Conservation (phyloP, 768 basidiomycete species). For the Cyathus striatus region DNA sequence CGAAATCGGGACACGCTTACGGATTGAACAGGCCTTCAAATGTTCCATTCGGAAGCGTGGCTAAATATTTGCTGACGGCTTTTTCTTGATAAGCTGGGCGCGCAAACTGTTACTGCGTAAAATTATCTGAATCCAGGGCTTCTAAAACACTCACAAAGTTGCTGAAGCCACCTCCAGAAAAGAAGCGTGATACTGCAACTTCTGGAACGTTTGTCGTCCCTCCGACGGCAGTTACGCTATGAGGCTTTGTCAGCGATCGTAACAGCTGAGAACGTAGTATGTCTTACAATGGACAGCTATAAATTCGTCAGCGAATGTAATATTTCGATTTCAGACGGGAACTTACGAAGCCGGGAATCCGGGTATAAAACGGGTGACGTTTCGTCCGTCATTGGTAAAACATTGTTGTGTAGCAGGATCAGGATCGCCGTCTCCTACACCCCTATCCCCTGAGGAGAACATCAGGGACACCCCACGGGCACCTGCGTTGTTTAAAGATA, state of each 20-base stretch:
- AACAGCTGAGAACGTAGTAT: neutral
- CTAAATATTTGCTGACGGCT: neutral
- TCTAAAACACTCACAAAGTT: slow-evolving; percentile 45
- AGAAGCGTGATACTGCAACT: slow-evolving; percentile 38
- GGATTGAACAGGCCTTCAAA: slow-evolving; percentile 4
- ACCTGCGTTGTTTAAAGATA: slow-evolving; percentile 39
- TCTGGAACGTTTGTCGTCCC: slow-evolving; percentile 51
- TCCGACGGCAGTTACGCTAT: slow-evolving; percentile 66
- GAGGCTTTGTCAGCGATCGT: neutral
- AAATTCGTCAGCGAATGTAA: slow-evolving; percentile 7
- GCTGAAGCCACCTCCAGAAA: slow-evolving; percentile 75
- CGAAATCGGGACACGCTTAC: neutral
- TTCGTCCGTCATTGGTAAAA: slow-evolving; percentile 52
- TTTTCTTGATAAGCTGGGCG: slow-evolving; percentile 8
- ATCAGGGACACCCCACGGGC: slow-evolving; percentile 65
- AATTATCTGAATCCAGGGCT: no score
- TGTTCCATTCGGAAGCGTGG: neutral
- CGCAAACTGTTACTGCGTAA: slow-evolving; percentile 8
- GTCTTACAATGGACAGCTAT: slow-evolving; percentile 45
- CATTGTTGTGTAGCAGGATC: slow-evolving; percentile 53
- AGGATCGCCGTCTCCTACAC: slow-evolving; percentile 62
- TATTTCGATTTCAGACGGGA: slow-evolving; percentile 13
- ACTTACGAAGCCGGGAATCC: slow-evolving; percentile 54
- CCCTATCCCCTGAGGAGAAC: slow-evolving; percentile 65
- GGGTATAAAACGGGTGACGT: slow-evolving; percentile 50